These are phyloP conservation scores for Apiospora arundinis DNA, from an alignment of 2,329 filamentous ascomycete species.

Conservation along the genomic window DNA sequence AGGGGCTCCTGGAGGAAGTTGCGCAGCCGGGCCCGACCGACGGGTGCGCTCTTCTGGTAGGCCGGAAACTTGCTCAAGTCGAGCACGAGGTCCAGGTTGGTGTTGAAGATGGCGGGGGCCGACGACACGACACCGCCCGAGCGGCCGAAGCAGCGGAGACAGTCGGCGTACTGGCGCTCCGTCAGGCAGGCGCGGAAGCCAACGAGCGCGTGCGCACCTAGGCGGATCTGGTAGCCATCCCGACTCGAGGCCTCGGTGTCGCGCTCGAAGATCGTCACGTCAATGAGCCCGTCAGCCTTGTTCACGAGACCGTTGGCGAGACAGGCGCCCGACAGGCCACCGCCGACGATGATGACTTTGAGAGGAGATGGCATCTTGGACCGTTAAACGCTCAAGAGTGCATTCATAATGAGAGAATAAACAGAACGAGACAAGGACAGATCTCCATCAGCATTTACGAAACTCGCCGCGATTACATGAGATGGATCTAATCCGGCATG, in stretches of 20 bases:
- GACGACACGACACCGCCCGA: conserved; percentile 14
- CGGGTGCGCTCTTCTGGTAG: conserved; percentile 31
- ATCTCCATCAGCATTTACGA: background rate
- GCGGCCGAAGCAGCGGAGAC: conserved; percentile 20
- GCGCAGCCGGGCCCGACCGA: conserved; percentile 29
- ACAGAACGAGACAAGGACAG: too few species aligned
- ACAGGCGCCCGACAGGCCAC: conserved; percentile 30
- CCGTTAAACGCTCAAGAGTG: too few species aligned
- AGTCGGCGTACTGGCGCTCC: conserved; percentile 3
- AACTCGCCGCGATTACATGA: background rate
- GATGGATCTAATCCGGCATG: background rate
- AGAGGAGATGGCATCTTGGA: background rate
- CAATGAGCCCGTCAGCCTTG: conserved; percentile 22
- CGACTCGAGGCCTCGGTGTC: conserved; percentile 19
- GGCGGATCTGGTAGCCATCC: conserved; percentile 32
- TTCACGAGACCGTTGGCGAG: conserved; percentile 31
- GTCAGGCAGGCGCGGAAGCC: conserved; percentile 32
- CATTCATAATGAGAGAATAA: too few species aligned
- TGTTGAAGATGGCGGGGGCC: conserved; percentile 27
- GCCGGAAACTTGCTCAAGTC: conserved; percentile 29
- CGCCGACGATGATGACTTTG: conserved; percentile 32
- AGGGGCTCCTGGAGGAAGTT: conserved; percentile 28
- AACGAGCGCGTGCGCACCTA: conserved; percentile 28
- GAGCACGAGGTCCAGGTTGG: conserved; percentile 16
- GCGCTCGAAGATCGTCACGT: conserved; percentile 30